Base-by-base conservation (phyloP, 192 early-diverging fungal species). In the Pilaira anomala region DNA sequence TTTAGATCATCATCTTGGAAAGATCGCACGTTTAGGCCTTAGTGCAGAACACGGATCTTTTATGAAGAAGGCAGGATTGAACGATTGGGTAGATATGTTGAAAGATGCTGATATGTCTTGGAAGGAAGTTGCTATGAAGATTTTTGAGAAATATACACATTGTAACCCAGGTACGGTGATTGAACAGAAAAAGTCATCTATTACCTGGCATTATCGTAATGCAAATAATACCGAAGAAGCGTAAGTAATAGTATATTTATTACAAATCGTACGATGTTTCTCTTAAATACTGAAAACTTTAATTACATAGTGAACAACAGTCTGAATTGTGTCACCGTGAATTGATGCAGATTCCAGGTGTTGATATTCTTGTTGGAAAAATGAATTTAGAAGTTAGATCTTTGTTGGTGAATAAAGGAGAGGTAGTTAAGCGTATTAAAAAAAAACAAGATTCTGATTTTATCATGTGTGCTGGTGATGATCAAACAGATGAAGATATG, bases 401-500 rank as follows among this genome's bases (percentile, higher is more conserved):
- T 30, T 83, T 89, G 13, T 79, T 86, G 16, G 87, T 97, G 56
- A 98, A 95, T 79, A 98, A 97, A 67, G 96, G 96, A 26, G 91
- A 97, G 74, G 96, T 98, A 65, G 94, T 97, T 63, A 94, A 95
- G 76, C 81, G 89, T 12, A 72, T 98, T 42, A 59, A 89, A 30
- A 50, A 57, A 5, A 74, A 86, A 22, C 79, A 85, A 21, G 79
- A 84, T 3, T 85, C 79, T 46, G 93, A 93, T 52, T 97, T 97
- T 77, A 85, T 96, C 1, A 75, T 95, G 39, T 97, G 97, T 74
- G 93, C 90, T 11, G 97, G 97, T 18, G 95, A 98, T 72, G 95
- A 97, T 76, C 87, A 91, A 73, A 98, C 97, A 1, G 97, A 98
- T 67, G 94, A 97, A 69, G 95, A 97, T 69, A 97, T 98, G 94